Conservation (phyloP, 495 filamentous ascomycete genomes). For the Pseudomonodictys pantanalensis region DNA sequence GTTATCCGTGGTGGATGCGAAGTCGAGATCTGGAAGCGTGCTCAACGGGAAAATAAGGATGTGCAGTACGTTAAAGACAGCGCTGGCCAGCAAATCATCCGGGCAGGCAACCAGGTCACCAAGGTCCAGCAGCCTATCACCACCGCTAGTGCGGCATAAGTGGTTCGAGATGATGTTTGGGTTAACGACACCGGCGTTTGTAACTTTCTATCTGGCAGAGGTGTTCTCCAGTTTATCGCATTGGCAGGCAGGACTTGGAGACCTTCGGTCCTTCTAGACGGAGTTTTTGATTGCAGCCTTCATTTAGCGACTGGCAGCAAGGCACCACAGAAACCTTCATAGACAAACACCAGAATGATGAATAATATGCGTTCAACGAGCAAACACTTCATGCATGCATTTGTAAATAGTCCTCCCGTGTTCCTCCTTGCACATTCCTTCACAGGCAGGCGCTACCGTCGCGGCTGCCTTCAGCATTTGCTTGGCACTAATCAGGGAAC, state of each 20-base stretch:
- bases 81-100: conserved; percentile 76
- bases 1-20: conserved; percentile 95
- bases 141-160: conserved; percentile 68
- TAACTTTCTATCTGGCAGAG: neutral
- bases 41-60: conserved; percentile 86
- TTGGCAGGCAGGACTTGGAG: conserved; percentile 9
- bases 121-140: conserved; percentile 71
- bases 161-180: neutral
- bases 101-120: conserved; percentile 87
- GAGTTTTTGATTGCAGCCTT: no score
- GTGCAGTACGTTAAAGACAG: conserved; percentile 75
- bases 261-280: conserved; percentile 12
- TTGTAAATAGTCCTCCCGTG: no score
- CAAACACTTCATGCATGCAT: no score
- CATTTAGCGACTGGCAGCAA: no score
- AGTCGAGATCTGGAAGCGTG: conserved; percentile 98
- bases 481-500: no score
- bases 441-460: no score
- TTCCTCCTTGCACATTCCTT: no score
- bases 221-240: conserved; percentile 2
- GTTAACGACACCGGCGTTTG: conserved; percentile 24
- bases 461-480: no score
- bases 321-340: no score
- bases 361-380: conserved; percentile 2
- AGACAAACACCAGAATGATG: no score